phyloP scores from a whole-genome alignment of 306 rosid genomes.

The Cucurbita ficifolia region DNA sequence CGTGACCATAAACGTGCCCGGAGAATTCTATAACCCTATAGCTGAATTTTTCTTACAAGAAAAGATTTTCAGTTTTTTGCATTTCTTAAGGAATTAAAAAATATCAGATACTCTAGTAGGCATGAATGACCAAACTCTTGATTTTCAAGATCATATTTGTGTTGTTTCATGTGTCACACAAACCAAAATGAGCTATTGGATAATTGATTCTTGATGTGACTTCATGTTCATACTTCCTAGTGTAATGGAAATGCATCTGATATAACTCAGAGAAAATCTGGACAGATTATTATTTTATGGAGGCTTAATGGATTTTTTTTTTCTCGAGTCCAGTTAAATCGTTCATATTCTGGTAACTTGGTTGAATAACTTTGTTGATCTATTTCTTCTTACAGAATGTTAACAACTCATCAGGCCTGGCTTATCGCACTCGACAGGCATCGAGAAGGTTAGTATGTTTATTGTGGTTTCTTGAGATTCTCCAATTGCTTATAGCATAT shows the following conservation, averaged over 20 bases:
- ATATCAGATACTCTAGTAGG: not conserved
- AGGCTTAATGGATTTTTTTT: not conserved
- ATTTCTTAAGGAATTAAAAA: not conserved
- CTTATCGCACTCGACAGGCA: constrained; percentile 36
- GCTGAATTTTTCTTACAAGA: not conserved
- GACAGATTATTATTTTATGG: not conserved
- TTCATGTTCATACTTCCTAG: not conserved
- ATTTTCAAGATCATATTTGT: constrained; percentile 1
- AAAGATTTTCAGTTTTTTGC: not conserved
- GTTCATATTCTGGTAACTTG: not conserved
- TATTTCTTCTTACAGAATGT: constrained; percentile 21
- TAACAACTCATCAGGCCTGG: constrained; percentile 43
- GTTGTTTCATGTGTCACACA: not conserved
- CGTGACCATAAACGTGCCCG: not conserved
- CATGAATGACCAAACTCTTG: not conserved
- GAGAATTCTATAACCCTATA: not conserved
- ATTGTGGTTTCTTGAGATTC: not conserved
- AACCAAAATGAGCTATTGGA: not conserved
- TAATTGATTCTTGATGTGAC: not conserved
- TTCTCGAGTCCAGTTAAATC: not conserved
- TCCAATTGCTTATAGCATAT: too few relatives aligned
- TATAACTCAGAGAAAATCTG: not conserved
- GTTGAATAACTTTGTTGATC: not conserved
- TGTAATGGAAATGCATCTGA: not conserved
- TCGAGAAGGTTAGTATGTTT: constrained; percentile 51